Conservation (phyloP, 495 filamentous ascomycete genomes). For the Hypomontagnella submonticulosa region DNA sequence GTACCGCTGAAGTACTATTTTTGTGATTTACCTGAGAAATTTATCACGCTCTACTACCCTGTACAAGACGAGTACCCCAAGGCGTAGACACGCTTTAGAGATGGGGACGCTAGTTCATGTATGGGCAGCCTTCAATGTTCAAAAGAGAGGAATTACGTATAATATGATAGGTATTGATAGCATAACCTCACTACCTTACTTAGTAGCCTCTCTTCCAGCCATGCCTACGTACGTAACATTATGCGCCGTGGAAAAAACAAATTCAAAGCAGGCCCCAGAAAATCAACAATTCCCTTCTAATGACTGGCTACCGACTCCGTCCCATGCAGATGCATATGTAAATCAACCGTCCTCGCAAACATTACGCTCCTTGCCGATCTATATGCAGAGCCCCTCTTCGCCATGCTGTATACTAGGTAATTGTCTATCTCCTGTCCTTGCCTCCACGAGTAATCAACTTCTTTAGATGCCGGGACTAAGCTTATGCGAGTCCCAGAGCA, state of each 20-base stretch:
- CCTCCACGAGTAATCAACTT: not conserved
- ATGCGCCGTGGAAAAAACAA: not conserved
- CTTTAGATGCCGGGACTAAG: not conserved
- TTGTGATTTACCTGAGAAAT: too few species aligned
- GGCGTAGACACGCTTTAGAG: too few species aligned
- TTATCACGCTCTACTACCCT: too few species aligned
- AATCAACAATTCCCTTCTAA: conserved; percentile 2
- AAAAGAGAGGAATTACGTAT: too few species aligned
- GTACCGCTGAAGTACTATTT: too few species aligned
- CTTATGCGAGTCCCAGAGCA: conserved; percentile 4
- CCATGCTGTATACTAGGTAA: not conserved
- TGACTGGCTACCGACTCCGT: conserved; percentile 21
- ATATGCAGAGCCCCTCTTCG: conserved; percentile 6
- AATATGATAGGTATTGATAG: too few species aligned
- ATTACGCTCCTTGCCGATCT: conserved; percentile 7
- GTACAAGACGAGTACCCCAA: too few species aligned
- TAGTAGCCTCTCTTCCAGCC: not conserved
- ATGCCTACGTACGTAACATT: not conserved
- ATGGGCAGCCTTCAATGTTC: too few species aligned
- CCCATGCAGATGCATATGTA: conserved; percentile 26
- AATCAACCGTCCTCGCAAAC: not conserved
- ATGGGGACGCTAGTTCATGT: too few species aligned
- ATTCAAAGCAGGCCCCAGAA: not conserved
- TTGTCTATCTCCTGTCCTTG: not conserved
- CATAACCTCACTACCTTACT: not conserved